These are phyloP conservation scores for Coemansia sp. DNA, from an alignment of 192 early-diverging fungal species.

Conservation along the genomic window DNA sequence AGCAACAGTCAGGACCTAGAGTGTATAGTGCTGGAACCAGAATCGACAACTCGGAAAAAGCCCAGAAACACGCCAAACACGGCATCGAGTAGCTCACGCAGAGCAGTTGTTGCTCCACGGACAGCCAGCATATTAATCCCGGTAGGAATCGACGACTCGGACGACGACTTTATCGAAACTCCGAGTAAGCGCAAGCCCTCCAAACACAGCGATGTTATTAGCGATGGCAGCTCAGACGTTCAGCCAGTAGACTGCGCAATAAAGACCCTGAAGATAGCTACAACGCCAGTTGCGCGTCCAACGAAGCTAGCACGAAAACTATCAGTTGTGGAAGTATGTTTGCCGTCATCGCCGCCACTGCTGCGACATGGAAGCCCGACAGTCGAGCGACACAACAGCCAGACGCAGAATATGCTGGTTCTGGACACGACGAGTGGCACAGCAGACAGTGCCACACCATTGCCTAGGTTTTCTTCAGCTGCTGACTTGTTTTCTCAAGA, in stretches of 20 bases:
- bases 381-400: conserved; percentile 16
- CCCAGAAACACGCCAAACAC: neutral
- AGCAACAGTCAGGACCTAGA: neutral
- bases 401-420: neutral
- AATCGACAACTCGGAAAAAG: neutral
- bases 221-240: neutral
- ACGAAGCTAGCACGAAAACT: neutral
- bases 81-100: neutral
- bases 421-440: neutral
- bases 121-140: neutral
- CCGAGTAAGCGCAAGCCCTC: neutral
- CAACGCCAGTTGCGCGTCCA: neutral
- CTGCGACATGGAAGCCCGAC: conserved; percentile 47
- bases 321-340: neutral
- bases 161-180: conserved; percentile 29
- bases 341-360: conserved; percentile 42
- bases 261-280: neutral
- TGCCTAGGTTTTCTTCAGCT: neutral
- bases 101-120: neutral
- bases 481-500: conserved; percentile 3
- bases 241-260: neutral
- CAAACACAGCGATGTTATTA: neutral
- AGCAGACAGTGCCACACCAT: neutral
- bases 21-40: neutral
- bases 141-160: neutral